Percentiles rank a stretch among this genome's conserved stretches.
Evolutionary conservation across 2,329 filamentous ascomycete species (phyloP).

Genomic region (Colletotrichum sp.): DNA sequence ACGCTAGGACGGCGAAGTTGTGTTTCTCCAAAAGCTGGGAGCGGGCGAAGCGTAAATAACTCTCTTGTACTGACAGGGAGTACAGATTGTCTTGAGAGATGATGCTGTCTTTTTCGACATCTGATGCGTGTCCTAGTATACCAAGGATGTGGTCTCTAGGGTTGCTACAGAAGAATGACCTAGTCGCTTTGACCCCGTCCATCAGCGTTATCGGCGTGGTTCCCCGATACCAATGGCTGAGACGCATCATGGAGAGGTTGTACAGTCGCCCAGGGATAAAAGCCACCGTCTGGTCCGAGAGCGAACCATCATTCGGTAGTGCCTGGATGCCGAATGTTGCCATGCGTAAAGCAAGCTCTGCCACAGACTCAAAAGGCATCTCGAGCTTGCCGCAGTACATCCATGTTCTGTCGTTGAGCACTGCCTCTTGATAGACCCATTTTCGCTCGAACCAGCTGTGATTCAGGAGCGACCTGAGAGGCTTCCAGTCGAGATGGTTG

Average conservation of each 20-base stretch:
- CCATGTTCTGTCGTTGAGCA: not conserved
- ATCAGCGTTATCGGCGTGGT: not conserved
- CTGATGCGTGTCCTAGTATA: not conserved
- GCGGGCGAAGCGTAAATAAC: not conserved
- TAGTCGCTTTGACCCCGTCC: not conserved
- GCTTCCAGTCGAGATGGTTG: not conserved
- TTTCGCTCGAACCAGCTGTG: conserved; percentile 1
- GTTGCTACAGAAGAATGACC: not conserved
- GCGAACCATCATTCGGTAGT: not conserved
- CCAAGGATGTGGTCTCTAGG: not conserved
- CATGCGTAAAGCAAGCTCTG: not conserved
- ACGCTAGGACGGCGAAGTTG: not conserved
- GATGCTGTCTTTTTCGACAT: not conserved
- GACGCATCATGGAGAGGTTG: conserved; percentile 1
- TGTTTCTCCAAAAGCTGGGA: not conserved
- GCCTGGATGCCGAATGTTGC: not conserved
- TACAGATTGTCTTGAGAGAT: not conserved
- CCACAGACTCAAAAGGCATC: not conserved
- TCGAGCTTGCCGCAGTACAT: not conserved
- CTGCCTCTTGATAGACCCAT: not conserved
- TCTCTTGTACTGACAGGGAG: not conserved
- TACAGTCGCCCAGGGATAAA: not conserved
- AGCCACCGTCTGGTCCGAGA: not conserved
- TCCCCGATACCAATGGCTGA: not conserved
- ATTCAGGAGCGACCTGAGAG: not conserved